These are phyloP conservation scores for Calocybe cyanea DNA, from an alignment of 768 basidiomycete genomes.

Conservation along the genomic window DNA sequence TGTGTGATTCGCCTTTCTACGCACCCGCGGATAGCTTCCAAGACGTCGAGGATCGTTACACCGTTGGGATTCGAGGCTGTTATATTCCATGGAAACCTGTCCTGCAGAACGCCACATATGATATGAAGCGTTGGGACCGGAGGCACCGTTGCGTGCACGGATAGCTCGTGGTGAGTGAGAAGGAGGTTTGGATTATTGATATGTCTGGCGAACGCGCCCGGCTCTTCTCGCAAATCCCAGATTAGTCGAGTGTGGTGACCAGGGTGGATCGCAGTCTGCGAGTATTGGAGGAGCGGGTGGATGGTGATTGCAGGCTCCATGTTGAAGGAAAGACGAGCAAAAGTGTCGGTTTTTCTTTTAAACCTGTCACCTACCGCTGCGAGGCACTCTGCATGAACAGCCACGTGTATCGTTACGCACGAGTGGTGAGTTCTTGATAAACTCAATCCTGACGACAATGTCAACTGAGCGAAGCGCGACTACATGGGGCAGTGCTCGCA, in stretches of 20 bases:
- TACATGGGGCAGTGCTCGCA: no score
- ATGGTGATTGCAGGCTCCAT: constrained; percentile 19
- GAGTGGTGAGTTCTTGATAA: constrained; percentile 24
- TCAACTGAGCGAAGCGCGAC: no score
- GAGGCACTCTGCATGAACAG: constrained; percentile 6
- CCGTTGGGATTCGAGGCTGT: constrained; percentile 36
- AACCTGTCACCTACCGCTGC: neutral
- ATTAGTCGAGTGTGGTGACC: constrained; percentile 28
- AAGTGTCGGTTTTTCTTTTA: neutral
- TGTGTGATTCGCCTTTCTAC: constrained; percentile 34
- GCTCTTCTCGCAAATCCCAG: constrained; percentile 51
- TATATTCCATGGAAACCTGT: constrained; percentile 41
- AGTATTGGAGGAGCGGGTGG: constrained; percentile 35
- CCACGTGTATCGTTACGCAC: constrained; percentile 11
- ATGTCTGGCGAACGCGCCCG: constrained; percentile 25
- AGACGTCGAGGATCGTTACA: constrained; percentile 50
- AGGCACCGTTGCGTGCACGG: constrained; percentile 41
- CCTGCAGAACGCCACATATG: constrained; percentile 43
- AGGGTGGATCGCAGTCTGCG: constrained; percentile 25
- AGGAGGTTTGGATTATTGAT: constrained; percentile 18
- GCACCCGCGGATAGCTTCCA: constrained; percentile 40
- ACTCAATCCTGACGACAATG: constrained; percentile 22
- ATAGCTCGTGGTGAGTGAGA: constrained; percentile 29
- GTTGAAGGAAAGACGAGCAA: neutral
- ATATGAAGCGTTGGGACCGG: constrained; percentile 33